These are phyloP conservation scores for Omphalotus olearius DNA, from an alignment of 1,284 basidiomycete species.

Conservation along the genomic window DNA sequence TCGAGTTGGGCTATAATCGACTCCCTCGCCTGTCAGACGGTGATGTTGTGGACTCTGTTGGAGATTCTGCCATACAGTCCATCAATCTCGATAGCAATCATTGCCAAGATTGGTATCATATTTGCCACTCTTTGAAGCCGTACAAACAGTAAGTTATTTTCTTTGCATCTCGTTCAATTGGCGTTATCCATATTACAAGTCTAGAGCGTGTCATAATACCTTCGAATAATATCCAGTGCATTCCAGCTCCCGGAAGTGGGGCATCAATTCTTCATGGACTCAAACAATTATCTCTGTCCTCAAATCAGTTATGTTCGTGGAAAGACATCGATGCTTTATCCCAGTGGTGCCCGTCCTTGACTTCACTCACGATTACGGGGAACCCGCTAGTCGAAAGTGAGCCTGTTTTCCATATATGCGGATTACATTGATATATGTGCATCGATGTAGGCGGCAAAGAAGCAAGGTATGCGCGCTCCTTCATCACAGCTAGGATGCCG, in stretches of 20 bases:
- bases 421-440: slow-evolving; percentile 8
- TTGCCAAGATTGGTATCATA: slow-evolving; percentile 56
- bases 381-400: slow-evolving; percentile 62
- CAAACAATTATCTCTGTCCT: slow-evolving; percentile 60
- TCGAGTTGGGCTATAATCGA: slow-evolving; percentile 80
- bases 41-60: slow-evolving; percentile 9
- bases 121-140: slow-evolving; percentile 40
- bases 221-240: slow-evolving; percentile 52
- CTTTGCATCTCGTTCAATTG: slow-evolving; percentile 8
- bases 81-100: slow-evolving; percentile 79
- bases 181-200: slow-evolving; percentile 28
- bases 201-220: slow-evolving; percentile 68
- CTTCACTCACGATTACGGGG: slow-evolving; percentile 52
- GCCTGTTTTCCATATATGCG: slow-evolving; percentile 15
- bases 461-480: slow-evolving; percentile 51
- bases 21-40: slow-evolving; percentile 36
- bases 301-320: slow-evolving; percentile 65
- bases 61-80: slow-evolving; percentile 36
- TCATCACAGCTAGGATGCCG: slow-evolving; percentile 72
- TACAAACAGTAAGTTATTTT: slow-evolving; percentile 46
- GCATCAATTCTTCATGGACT: slow-evolving; percentile 30
- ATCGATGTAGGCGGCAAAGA: slow-evolving; percentile 29
- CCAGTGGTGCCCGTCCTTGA: slow-evolving; percentile 59
- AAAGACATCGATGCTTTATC: slow-evolving; percentile 65
- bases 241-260: slow-evolving; percentile 36